Evolutionary conservation across 768 basidiomycete genomes (phyloP), one percentile per base, ranked within the genome.

Genomic region (Mrakia frigida): DNA sequence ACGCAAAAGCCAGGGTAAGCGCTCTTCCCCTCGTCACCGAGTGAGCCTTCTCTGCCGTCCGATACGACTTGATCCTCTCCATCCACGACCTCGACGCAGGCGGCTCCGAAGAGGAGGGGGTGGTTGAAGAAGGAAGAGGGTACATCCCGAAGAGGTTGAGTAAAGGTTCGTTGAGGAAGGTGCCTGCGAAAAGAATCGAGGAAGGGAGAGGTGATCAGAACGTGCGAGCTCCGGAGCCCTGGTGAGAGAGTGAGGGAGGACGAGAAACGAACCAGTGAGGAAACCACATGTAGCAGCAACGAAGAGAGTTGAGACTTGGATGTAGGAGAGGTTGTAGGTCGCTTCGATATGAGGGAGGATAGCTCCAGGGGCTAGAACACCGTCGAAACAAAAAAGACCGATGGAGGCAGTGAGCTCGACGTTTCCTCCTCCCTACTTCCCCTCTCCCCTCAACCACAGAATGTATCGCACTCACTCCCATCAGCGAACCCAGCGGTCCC

Each of bases 281-380:
- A 59, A 71, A 28, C 46, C 53, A 50, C 41, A 31, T 1, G 53
- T 59, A 0, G 43, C n/a, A 33, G 28, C 31, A 33, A 71, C 37
- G 25, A 71, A 71, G 33, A 71, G 39, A 25, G 53, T 52, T n/a
- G 70, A 71, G n/a, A 71, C 70, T 71, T 71, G 46, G 46, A 71
- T 23, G 46, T 71, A 71, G 1, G 70, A 21, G 9, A 71, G 70
- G 37, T 46, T 28, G 28, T 71, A 71, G 39, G 46, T 43, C 13
- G 46, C 43, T 31, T 71, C 70, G 21, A 71, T 33, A n/a, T 37
- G 28, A 4, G 70, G 70, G 21, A 71, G n/a, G 43, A 71, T 50
- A 7, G 53, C 70, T 31, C 70, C 70, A 21, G 43, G 41, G 9
- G 70, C 43, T 31, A 33, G 23, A 16, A 68, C 7, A 11, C 13